Percentiles rank a stretch among this genome's conserved stretches.
Conservation (phyloP, 208 protist genomes). For the Leishmania arabica region DNA sequence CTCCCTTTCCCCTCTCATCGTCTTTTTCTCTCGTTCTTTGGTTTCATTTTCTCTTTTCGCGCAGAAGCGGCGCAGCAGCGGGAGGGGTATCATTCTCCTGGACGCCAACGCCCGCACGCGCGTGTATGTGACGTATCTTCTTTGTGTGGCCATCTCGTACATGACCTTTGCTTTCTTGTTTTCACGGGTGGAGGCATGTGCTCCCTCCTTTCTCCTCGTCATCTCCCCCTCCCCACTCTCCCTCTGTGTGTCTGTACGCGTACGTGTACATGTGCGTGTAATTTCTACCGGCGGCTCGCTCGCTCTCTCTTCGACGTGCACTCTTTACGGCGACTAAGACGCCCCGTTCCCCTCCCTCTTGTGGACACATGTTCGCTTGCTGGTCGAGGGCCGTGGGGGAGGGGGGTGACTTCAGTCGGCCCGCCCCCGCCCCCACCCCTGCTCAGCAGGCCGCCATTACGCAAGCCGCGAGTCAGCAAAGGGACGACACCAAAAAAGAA, state of each 20-base stretch:
- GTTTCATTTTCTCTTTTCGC: not conserved
- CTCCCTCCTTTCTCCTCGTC: not conserved
- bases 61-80: not conserved
- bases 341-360: not conserved
- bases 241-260: not conserved
- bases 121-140: not conserved
- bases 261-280: not conserved
- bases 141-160: not conserved
- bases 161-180: not conserved
- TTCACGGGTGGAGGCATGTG: not conserved
- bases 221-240: not conserved
- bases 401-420: not conserved
- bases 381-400: not conserved
- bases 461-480: not conserved
- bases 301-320: not conserved
- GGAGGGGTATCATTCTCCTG: too few species aligned
- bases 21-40: conserved; percentile 5
- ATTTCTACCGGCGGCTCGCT: not conserved
- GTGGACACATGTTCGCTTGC: not conserved
- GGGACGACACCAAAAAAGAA: not conserved
- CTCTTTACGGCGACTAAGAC: not conserved
- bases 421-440: too few species aligned
- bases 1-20: not conserved
- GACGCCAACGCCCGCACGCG: not conserved
- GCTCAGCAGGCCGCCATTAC: not conserved